Conservation (phyloP, 768 basidiomycete species). For the Auriscalpium microsporum region DNA sequence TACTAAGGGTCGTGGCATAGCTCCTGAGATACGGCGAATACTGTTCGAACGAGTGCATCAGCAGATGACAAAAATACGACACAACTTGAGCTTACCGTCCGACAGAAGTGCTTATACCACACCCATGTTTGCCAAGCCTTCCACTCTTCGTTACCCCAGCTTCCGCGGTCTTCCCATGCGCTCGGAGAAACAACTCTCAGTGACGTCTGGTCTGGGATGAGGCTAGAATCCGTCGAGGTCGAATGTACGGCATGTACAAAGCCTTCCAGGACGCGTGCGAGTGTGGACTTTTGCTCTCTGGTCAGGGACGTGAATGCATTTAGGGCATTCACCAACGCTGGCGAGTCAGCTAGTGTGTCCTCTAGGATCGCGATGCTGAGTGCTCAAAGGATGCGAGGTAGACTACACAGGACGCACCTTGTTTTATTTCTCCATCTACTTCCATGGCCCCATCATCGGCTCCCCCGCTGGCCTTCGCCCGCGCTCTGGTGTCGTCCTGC, state of each 20-base stretch:
- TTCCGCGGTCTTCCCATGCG: conserved; percentile 62
- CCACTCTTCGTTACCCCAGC: conserved; percentile 73
- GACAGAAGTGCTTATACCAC: conserved; percentile 86
- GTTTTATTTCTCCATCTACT: conserved; percentile 68
- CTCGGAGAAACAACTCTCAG: conserved; percentile 52
- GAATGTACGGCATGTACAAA: conserved; percentile 41
- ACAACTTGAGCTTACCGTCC: conserved; percentile 38
- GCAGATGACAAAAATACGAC: background rate
- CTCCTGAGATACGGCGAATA: conserved; percentile 74
- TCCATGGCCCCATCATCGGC: conserved; percentile 45
- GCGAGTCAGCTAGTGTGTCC: conserved; percentile 48
- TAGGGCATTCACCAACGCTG: conserved; percentile 58
- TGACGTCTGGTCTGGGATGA: conserved; percentile 42
- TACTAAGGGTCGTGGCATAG: conserved; percentile 61
- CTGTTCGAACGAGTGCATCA: conserved; percentile 27
- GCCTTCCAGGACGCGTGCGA: conserved; percentile 66
- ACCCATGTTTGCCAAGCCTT: conserved; percentile 82
- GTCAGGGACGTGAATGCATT: conserved; percentile 71
- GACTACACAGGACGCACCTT: conserved; percentile 32
- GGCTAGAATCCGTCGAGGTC: conserved; percentile 30
- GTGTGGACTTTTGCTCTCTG: conserved; percentile 65
- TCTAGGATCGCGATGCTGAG: conserved; percentile 22
- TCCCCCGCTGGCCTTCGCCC: conserved; percentile 54
- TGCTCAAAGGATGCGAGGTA: background rate
- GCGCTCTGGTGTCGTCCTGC: conserved; percentile 78